Percentiles rank a stretch among this genome's conserved stretches.
phyloP scores from a whole-genome alignment of 768 basidiomycete genomes.

The Lyophyllum semitale region DNA sequence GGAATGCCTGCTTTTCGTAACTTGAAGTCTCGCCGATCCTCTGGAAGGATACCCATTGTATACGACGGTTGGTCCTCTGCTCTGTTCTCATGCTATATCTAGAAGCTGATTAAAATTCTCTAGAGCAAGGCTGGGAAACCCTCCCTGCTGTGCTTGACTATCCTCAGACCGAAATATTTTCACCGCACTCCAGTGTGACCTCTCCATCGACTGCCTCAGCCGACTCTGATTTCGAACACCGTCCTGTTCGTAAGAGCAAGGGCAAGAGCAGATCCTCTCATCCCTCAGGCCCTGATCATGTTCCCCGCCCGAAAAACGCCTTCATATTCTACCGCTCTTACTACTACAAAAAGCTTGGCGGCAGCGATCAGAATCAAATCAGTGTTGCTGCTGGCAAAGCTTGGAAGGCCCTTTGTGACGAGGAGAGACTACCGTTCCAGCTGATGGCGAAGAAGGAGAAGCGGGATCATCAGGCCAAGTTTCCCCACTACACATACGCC shows the following conservation, averaged over 20 bases:
- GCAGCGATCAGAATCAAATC: conserved; percentile 33
- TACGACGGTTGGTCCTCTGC: conserved; percentile 24
- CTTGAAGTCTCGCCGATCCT: conserved; percentile 21
- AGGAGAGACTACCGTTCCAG: conserved; percentile 22
- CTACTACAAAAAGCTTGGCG: conserved; percentile 16
- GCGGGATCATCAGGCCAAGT: conserved; percentile 24
- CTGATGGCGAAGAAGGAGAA: conserved; percentile 27
- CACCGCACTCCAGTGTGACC: conserved; percentile 11
- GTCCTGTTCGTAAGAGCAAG: conserved; percentile 4
- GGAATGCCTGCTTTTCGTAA: conserved; percentile 32
- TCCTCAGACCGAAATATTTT: conserved; percentile 2
- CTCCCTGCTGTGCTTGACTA: not conserved
- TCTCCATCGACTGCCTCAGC: conserved; percentile 12
- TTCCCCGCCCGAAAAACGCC: conserved; percentile 40
- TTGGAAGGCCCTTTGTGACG: conserved; percentile 26
- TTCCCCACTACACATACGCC: conserved; percentile 29
- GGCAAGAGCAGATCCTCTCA: conserved; percentile 13
- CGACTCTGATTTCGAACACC: conserved; percentile 10
- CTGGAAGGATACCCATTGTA: conserved; percentile 22
- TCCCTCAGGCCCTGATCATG: conserved; percentile 17
- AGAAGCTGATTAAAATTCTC: not conserved
- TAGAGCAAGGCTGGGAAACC: conserved; percentile 24
- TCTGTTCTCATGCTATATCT: not conserved
- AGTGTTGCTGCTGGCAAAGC: conserved; percentile 32
- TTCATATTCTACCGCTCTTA: conserved; percentile 40